Conservation (phyloP, 2,329 filamentous ascomycete species). For the Fusarium xyrophilum region DNA sequence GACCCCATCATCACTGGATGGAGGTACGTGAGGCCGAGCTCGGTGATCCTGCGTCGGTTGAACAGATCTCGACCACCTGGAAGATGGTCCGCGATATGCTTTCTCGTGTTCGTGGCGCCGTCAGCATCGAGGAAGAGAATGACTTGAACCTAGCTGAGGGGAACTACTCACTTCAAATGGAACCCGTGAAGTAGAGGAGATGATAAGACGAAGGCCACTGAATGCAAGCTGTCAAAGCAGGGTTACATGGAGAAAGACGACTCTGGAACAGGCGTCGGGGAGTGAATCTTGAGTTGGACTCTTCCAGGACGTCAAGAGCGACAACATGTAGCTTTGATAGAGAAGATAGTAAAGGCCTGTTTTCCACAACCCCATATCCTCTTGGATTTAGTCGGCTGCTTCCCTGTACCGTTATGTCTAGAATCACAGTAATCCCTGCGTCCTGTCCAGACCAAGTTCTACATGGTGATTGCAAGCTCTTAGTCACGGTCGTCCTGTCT, state of each 20-base stretch:
- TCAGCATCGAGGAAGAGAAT: fast-evolving
- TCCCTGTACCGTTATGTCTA: too few species aligned
- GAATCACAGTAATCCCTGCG: too few species aligned
- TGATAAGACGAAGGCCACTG: too few species aligned
- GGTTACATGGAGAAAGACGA: not conserved
- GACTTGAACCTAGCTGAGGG: fast-evolving
- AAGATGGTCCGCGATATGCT: not conserved
- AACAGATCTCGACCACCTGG: not conserved
- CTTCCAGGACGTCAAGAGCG: not conserved
- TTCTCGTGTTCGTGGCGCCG: not conserved
- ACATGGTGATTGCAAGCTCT: fast-evolving
- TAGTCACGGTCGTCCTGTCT: not conserved
- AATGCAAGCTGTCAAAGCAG: not conserved
- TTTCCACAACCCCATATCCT: not conserved
- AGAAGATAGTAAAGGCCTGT: not conserved
- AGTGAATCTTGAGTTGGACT: not conserved
- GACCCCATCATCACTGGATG: not conserved
- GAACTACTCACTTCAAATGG: not conserved
- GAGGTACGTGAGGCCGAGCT: not conserved
- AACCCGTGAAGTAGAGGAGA: not conserved
- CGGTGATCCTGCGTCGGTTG: not conserved
- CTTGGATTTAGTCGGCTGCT: fast-evolving
- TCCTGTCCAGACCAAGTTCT: fast-evolving
- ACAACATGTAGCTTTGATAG: too few species aligned
- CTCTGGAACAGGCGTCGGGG: not conserved